Percentiles rank a stretch among this genome's conserved stretches.
phyloP scores from a whole-genome alignment of 2,329 filamentous ascomycete genomes.

The Fusarium sp. region DNA sequence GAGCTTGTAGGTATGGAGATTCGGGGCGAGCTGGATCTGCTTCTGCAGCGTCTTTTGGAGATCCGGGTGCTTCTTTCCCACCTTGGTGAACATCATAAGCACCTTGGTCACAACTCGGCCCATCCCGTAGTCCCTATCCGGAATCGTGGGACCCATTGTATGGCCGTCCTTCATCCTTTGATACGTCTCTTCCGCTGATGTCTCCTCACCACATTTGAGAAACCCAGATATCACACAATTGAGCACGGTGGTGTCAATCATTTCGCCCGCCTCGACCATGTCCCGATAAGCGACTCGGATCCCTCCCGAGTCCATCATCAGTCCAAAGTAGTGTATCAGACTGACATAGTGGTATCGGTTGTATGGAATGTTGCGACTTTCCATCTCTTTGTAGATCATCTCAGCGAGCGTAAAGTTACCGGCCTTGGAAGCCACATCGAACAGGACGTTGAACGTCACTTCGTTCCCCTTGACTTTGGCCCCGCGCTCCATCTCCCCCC shows the following conservation, averaged over 20 bases:
- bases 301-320: slow-evolving; percentile 80
- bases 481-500: slow-evolving; percentile 90
- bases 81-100: slow-evolving; percentile 70
- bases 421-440: slow-evolving; percentile 88
- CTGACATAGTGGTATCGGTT: slow-evolving; percentile 88
- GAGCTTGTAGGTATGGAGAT: slow-evolving; percentile 85
- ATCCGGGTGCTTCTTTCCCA: slow-evolving; percentile 70
- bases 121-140: slow-evolving; percentile 63
- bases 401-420: slow-evolving; percentile 89
- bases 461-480: slow-evolving; percentile 76
- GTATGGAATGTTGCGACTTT: slow-evolving; percentile 74
- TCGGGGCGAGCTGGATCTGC: slow-evolving; percentile 77
- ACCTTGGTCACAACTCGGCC: slow-evolving; percentile 68
- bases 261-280: slow-evolving; percentile 87
- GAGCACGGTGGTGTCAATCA: slow-evolving; percentile 88
- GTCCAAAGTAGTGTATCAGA: slow-evolving; percentile 87
- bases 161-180: slow-evolving; percentile 83
- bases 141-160: slow-evolving; percentile 56
- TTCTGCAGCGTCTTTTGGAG: slow-evolving; percentile 72
- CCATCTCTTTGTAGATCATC: slow-evolving; percentile 88
- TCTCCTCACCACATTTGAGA: slow-evolving; percentile 81
- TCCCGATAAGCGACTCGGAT: slow-evolving; percentile 85
- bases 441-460: slow-evolving; percentile 95
- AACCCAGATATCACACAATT: slow-evolving; percentile 90
- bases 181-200: slow-evolving; percentile 86